Evolutionary conservation across 2,329 filamentous ascomycete species (phyloP), one percentile per base, ranked within the genome.

Genomic region (Lachnellula willkommii): DNA sequence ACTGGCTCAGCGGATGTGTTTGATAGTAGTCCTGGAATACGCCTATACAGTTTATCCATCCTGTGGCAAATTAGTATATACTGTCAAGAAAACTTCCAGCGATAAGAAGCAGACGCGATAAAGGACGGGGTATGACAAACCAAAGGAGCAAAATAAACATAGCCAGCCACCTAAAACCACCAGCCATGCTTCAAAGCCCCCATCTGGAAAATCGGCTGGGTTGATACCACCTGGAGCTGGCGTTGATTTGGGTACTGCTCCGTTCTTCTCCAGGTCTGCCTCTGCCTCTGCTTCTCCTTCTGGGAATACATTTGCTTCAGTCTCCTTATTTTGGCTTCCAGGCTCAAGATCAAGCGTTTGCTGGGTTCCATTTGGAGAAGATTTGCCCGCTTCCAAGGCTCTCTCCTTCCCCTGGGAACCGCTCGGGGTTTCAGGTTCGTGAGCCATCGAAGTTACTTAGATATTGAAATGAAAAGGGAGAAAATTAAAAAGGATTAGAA

Each of bases 231-330:
- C 66, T 39, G 54, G 40, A n/a, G 49, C 51, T 28, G 55, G 48
- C 11, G 39, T 32, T 12, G 56, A 43, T 22, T 57, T 64, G 12
- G 58, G 60, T 49, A 57, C 53, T 5, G 47, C 62, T 53, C 55
- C 65, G 28, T 56, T 65, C 59, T 66, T 70, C 58, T 76, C 74
- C 74, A 97, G 96, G 73, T 99, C 94, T 65, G 94, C 93, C 73
- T 94, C 84, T 53, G 93, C 92, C 76, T 96, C 92, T 64, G 95
- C 88, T 59, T 89, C 94, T 66, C 92, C 90, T 56, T 93, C 93
- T 4, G 93, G 93, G 75, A 97, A 97, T 51, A 74, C 67, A 54
- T 72, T 73, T 53, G 71, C 71, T 17, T 70, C 69, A 20, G 71
- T 72, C 28, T 68, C 60, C 39, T 63, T 62, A 53, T 68, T 67